These are phyloP conservation scores for Anisogramma anomala DNA, from an alignment of 2,329 filamentous ascomycete species.

Conservation along the genomic window DNA sequence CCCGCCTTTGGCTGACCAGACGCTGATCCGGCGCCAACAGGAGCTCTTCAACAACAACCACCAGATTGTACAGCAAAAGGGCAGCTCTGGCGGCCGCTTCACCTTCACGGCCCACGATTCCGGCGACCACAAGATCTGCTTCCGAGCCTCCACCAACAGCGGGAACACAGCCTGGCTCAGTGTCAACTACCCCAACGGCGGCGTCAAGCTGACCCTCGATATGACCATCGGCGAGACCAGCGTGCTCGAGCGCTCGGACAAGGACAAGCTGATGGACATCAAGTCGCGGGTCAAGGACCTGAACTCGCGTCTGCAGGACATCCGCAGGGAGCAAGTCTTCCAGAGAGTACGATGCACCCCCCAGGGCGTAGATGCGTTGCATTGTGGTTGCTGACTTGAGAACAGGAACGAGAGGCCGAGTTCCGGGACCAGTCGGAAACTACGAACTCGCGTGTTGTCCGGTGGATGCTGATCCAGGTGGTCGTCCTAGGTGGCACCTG, in stretches of 20 bases:
- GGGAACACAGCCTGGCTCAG: slow-evolving; percentile 62
- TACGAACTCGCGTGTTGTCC: slow-evolving; percentile 82
- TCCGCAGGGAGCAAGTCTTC: slow-evolving; percentile 90
- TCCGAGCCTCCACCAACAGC: slow-evolving; percentile 68
- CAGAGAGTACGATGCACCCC: slow-evolving; percentile 56
- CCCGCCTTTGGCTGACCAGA: background rate
- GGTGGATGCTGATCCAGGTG: slow-evolving; percentile 89
- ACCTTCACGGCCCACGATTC: slow-evolving; percentile 90
- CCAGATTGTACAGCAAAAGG: slow-evolving; percentile 82
- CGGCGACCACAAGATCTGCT: slow-evolving; percentile 94
- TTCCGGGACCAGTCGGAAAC: slow-evolving; percentile 95
- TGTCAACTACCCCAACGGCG: slow-evolving; percentile 52
- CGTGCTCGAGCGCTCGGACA: slow-evolving; percentile 86
- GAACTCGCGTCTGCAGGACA: slow-evolving; percentile 76
- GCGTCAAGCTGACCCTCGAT: slow-evolving; percentile 76
- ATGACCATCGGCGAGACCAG: slow-evolving; percentile 90
- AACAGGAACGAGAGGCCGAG: slow-evolving; percentile 86
- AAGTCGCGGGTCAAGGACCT: slow-evolving; percentile 80
- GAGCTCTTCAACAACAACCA: slow-evolving; percentile 97
- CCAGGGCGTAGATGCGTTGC: background rate
- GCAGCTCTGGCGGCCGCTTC: slow-evolving; percentile 66
- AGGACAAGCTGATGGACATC: slow-evolving; percentile 83
- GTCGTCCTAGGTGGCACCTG: slow-evolving; percentile 76
- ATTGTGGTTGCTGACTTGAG: slow-evolving; percentile 1
- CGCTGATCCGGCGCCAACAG: slow-evolving; percentile 27